A percentile compares a stretch with the other conserved stretches of the same genome.
Evolutionary conservation across 176 grass and related monocot genomes (phyloP).

Genomic region (Oryza meridionalis): DNA sequence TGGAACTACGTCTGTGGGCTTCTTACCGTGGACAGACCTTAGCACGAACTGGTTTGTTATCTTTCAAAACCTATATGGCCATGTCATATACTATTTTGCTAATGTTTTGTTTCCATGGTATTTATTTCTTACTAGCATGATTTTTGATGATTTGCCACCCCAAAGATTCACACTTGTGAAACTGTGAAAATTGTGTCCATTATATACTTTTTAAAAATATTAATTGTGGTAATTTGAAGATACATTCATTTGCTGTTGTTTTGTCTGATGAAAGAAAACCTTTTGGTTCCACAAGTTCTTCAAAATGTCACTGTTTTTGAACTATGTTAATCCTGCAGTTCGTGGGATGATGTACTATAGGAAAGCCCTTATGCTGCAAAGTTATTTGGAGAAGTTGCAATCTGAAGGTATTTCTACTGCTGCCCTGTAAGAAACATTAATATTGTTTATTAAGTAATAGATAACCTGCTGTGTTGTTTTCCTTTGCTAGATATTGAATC

Average conservation of each 20-base stretch:
- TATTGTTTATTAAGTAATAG: constrained; percentile 31
- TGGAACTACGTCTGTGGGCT: constrained; percentile 94
- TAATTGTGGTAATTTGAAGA: not conserved
- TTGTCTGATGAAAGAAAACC: not conserved
- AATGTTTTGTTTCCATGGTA: not conserved
- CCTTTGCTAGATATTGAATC: constrained; percentile 54
- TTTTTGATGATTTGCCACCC: not conserved
- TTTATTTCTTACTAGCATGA: not conserved
- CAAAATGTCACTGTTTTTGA: not conserved
- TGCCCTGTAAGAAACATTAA: constrained; percentile 32
- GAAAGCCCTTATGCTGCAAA: constrained; percentile 96
- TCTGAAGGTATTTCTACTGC: constrained; percentile 70
- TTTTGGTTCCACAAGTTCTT: not conserved
- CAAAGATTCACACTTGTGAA: not conserved
- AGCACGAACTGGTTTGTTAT: constrained; percentile 79
- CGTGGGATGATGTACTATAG: constrained; percentile 99
- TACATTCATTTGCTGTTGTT: not conserved
- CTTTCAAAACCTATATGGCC: constrained; percentile 9
- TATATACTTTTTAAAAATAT: not conserved
- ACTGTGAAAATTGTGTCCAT: not conserved
- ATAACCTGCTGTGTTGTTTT: constrained; percentile 9
- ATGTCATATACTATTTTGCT: not conserved
- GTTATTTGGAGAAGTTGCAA: constrained; percentile 76
- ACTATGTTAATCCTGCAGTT: constrained; percentile 53
- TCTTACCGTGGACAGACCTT: constrained; percentile 95